phyloP scores from a whole-genome alignment of 169 alveolate species.

The Plasmodium reichenowi region DNA sequence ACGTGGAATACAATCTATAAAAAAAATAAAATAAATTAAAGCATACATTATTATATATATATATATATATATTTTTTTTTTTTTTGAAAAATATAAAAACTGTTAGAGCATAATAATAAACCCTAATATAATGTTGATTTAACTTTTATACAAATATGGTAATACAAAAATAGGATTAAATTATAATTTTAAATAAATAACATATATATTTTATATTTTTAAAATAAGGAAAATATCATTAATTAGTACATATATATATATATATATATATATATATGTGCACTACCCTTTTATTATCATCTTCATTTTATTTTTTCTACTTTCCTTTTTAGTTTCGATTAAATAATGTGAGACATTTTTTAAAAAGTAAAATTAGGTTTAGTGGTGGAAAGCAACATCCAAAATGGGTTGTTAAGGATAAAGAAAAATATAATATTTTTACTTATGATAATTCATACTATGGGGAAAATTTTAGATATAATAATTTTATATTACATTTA shows the following conservation, averaged over 20 bases:
- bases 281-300: not conserved
- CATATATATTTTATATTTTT: not conserved
- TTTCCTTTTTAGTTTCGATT: slow-evolving; percentile 59
- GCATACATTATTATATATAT: no score
- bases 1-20: no score
- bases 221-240: not conserved
- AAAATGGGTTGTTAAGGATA: slow-evolving; percentile 76
- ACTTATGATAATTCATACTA: slow-evolving; percentile 74
- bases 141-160: no score
- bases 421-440: slow-evolving; percentile 66
- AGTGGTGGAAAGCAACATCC: slow-evolving; percentile 77
- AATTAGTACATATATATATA: not conserved
- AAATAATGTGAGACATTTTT: slow-evolving; percentile 75
- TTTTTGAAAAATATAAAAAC: not conserved
- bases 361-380: slow-evolving; percentile 69
- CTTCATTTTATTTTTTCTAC: not conserved
- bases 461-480: slow-evolving; percentile 75
- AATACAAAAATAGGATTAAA: no score
- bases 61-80: no score
- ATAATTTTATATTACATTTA: slow-evolving; percentile 64
- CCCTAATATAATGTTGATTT: not conserved
- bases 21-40: no score
- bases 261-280: not conserved
- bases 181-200: no score
- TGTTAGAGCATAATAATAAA: not conserved